A percentile compares a stretch with the other conserved stretches of the same genome.
phyloP scores from a whole-genome alignment of 2,329 filamentous ascomycete genomes.

The Epicoccum nigrum region DNA sequence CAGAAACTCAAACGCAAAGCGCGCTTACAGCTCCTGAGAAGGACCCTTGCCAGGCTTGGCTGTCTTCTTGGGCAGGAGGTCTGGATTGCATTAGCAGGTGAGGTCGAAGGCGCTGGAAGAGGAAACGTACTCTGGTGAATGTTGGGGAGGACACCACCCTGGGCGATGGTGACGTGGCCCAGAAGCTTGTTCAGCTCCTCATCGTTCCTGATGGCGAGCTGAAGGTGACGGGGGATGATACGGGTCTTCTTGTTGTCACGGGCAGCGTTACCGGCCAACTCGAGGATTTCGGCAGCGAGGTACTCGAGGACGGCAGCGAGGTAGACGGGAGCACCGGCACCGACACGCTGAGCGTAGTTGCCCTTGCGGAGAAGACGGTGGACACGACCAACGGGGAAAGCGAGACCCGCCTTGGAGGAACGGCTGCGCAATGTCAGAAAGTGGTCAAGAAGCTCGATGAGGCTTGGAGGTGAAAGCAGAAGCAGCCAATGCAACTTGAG shows the following conservation, averaged over 20 bases:
- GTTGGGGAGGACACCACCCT: conserved; percentile 96
- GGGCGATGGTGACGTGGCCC: conserved; percentile 94
- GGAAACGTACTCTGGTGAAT: conserved; percentile 87
- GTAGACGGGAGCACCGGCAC: conserved; percentile 97
- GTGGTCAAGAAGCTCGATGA: conserved; percentile 22
- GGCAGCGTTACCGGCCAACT: conserved; percentile 97
- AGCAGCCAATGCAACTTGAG: too few species aligned
- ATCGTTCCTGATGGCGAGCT: conserved; percentile 99
- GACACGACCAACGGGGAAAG: conserved; percentile 98
- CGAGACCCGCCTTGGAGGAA: conserved; percentile 98
- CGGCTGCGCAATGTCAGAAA: conserved; percentile 66
- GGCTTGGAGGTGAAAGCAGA: conserved; percentile 17
- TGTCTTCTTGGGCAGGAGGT: conserved; percentile 99
- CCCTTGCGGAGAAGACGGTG: conserved; percentile 98
- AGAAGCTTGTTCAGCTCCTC: conserved; percentile 99
- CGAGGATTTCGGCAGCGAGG: conserved; percentile 97
- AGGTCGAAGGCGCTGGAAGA: background rate
- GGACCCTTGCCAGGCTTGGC: conserved; percentile 89
- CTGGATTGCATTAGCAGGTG: conserved; percentile 60
- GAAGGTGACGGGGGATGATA: conserved; percentile 98
- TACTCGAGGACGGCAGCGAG: conserved; percentile 98
- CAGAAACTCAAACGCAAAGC: conserved; percentile 43
- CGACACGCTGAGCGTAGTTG: conserved; percentile 99
- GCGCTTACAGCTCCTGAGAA: conserved; percentile 89
- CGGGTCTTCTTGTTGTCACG: conserved; percentile 99